phyloP scores from a whole-genome alignment of 805 yeast species.

The Kuraishia capsulata region DNA sequence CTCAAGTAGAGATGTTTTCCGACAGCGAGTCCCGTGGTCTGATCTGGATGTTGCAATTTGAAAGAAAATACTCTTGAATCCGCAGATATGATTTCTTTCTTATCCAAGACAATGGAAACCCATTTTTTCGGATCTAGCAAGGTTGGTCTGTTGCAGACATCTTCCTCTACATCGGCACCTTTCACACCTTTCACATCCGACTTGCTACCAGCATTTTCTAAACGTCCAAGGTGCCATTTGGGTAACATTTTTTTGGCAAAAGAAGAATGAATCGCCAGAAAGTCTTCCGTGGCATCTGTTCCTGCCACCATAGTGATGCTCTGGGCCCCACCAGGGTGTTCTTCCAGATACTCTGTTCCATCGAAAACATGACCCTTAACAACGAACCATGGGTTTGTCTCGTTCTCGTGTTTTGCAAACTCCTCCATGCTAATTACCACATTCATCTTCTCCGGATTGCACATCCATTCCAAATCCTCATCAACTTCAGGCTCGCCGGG shows the following conservation, averaged over 20 bases:
- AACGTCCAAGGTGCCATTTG: slow-evolving; percentile 17
- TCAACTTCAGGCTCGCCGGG: slow-evolving; percentile 9
- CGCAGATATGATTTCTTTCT: slow-evolving; percentile 15
- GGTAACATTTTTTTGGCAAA: slow-evolving; percentile 16
- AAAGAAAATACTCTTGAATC: slow-evolving; percentile 22
- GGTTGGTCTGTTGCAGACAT: slow-evolving; percentile 5
- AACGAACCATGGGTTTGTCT: slow-evolving; percentile 18
- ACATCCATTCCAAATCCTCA: slow-evolving; percentile 19
- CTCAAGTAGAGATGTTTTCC: slow-evolving; percentile 23
- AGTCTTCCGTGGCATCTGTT: slow-evolving; percentile 21
- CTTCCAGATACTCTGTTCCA: slow-evolving; percentile 22
- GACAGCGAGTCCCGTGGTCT: slow-evolving; percentile 21
- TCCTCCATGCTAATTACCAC: slow-evolving; percentile 11
- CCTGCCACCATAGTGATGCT: slow-evolving; percentile 17
- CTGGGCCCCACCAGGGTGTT: slow-evolving; percentile 22
- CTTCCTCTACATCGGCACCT: slow-evolving; percentile 1
- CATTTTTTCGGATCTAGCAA: slow-evolving; percentile 21
- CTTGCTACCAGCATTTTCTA: slow-evolving; percentile 3
- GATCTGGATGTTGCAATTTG: slow-evolving; percentile 19
- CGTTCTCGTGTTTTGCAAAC: slow-evolving; percentile 10
- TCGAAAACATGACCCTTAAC: slow-evolving; percentile 25
- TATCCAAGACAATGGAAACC: slow-evolving; percentile 14
- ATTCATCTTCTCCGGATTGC: slow-evolving; percentile 15
- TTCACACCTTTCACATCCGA: neutral
- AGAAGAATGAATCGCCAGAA: slow-evolving; percentile 24